A percentile compares a stretch with the other conserved stretches of the same genome.
These are phyloP conservation scores for Tetracentron sinense DNA, from an alignment of 164 flowering plant species.

Conservation along the genomic window DNA sequence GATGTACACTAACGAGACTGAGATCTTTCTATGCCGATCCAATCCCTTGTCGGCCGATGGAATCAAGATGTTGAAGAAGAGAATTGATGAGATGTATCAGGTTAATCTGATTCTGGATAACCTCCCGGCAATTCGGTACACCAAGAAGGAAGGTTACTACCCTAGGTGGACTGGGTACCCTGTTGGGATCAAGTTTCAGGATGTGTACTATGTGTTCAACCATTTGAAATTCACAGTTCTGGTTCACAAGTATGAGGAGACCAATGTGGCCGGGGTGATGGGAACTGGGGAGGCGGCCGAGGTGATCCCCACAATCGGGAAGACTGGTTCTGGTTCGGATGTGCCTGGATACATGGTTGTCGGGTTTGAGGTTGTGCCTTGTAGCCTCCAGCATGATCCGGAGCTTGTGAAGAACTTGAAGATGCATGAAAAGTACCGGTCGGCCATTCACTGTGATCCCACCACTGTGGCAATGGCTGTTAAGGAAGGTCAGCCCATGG, in stretches of 20 bases:
- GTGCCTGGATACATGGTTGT: slow-evolving; percentile 80
- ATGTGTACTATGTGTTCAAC: slow-evolving; percentile 63
- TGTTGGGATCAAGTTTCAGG: slow-evolving; percentile 57
- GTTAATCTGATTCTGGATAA: slow-evolving; percentile 74
- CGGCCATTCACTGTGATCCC: slow-evolving; percentile 54
- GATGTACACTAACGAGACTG: slow-evolving; percentile 58
- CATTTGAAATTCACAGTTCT: slow-evolving; percentile 74
- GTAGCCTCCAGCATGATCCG: slow-evolving; percentile 47
- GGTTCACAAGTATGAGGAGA: slow-evolving; percentile 72
- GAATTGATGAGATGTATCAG: slow-evolving; percentile 87
- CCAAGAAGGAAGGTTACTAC: slow-evolving; percentile 47
- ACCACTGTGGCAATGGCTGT: slow-evolving; percentile 49
- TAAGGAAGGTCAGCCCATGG: slow-evolving; percentile 61
- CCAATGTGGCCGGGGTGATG: slow-evolving; percentile 71
- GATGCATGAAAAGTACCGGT: slow-evolving; percentile 50
- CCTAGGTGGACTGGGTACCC: slow-evolving; percentile 81
- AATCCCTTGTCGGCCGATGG: slow-evolving; percentile 46
- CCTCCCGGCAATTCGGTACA: slow-evolving; percentile 67
- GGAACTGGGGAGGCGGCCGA: slow-evolving; percentile 78
- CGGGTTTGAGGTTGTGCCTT: slow-evolving; percentile 79
- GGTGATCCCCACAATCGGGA: slow-evolving; percentile 43
- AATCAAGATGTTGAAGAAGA: slow-evolving; percentile 50
- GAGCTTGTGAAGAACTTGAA: slow-evolving; percentile 52
- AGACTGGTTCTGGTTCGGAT: slow-evolving; percentile 34
- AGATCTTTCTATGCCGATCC: slow-evolving; percentile 51